phyloP scores from a whole-genome alignment of 495 filamentous ascomycete genomes.

The Hypomontagnella monticulosa region DNA sequence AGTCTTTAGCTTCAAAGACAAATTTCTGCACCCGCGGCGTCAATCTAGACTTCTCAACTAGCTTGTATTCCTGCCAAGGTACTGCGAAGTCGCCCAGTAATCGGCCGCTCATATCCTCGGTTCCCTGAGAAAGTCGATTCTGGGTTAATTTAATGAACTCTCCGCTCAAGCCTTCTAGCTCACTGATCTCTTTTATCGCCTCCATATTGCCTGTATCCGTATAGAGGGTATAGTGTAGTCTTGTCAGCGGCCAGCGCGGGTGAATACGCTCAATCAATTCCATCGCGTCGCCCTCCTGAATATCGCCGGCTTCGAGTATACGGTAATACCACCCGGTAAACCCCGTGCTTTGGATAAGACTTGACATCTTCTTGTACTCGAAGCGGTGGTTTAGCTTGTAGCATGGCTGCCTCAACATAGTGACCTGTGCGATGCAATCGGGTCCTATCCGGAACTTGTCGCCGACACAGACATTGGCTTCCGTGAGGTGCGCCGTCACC shows the following conservation, averaged over 20 bases:
- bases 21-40: slow-evolving; percentile 40
- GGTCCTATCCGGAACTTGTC: slow-evolving; percentile 52
- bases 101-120: slow-evolving; percentile 38
- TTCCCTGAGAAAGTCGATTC: slow-evolving; percentile 34
- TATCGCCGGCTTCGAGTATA: slow-evolving; percentile 50
- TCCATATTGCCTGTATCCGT: slow-evolving; percentile 48
- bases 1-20: slow-evolving; percentile 32
- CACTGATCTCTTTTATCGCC: slow-evolving; percentile 46
- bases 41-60: slow-evolving; percentile 37
- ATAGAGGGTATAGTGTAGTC: slow-evolving; percentile 54
- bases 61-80: slow-evolving; percentile 39
- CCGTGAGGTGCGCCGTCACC: slow-evolving; percentile 47
- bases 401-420: slow-evolving; percentile 52
- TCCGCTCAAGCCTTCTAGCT: slow-evolving; percentile 48
- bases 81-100: slow-evolving; percentile 34
- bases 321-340: slow-evolving; percentile 59
- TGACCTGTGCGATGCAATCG: slow-evolving; percentile 46
- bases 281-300: slow-evolving; percentile 51
- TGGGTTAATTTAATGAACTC: slow-evolving; percentile 43
- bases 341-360: slow-evolving; percentile 50
- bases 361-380: slow-evolving; percentile 52
- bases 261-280: slow-evolving; percentile 50
- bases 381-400: slow-evolving; percentile 54
- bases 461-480: slow-evolving; percentile 57
- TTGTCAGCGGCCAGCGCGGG: slow-evolving; percentile 54